Conservation (phyloP, 129 eudicot species). For the Cynara cardunculus region DNA sequence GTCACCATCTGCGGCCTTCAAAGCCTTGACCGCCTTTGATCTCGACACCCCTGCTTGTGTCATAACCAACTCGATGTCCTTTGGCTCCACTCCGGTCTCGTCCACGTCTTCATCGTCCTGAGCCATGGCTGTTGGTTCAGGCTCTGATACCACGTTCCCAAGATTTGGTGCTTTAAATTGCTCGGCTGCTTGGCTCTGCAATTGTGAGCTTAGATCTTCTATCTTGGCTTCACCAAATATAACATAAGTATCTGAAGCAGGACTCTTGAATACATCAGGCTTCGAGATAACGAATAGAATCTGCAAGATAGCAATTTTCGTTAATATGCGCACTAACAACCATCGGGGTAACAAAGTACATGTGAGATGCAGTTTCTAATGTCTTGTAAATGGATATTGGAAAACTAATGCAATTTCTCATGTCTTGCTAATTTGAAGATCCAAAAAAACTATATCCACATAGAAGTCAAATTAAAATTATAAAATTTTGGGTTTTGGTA, state of each 20-base stretch:
- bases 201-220: conserved; percentile 24
- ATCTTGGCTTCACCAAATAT: conserved; percentile 24
- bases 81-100: conserved; percentile 20
- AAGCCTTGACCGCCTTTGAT: conserved; percentile 26
- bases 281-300: conserved; percentile 21
- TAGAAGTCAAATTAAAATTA: too few relatives aligned
- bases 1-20: conserved; percentile 26
- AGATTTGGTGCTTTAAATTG: conserved; percentile 24
- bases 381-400: neutral
- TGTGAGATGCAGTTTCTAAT: too few relatives aligned
- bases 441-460: too few relatives aligned
- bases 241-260: conserved; percentile 24
- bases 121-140: conserved; percentile 3
- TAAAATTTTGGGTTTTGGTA: too few relatives aligned
- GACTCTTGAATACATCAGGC: conserved; percentile 28
- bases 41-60: conserved; percentile 22
- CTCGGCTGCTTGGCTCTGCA: conserved; percentile 25
- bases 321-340: neutral
- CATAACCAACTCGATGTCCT: conserved; percentile 27
- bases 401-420: too few relatives aligned
- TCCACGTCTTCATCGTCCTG: conserved; percentile 24
- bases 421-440: too few relatives aligned
- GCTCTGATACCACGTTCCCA: neutral
- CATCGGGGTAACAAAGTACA: neutral
- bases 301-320: neutral